Evolutionary conservation across 352 stramenopile species (phyloP), one percentile per base, ranked within the genome.

Genomic region (Globisporangium okanoganense): DNA sequence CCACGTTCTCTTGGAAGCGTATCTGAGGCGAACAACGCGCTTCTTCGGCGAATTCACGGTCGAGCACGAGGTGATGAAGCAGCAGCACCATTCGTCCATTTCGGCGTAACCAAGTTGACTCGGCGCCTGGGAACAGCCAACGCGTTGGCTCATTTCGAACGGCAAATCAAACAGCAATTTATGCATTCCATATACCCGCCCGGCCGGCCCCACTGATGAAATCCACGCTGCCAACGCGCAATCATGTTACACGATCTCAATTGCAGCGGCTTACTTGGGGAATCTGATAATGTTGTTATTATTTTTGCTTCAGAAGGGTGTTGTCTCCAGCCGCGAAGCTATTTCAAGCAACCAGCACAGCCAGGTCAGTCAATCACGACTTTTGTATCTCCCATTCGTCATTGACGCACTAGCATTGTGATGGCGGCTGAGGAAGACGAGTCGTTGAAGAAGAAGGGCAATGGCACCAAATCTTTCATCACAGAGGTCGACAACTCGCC

Each of bases 1-100:
- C 33, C 79, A 92, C 41, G 76, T 59, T 33, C 69, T 94, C 5
- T 62, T 94, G 33, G 78, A 90, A 3, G 60, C 75, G 8, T 94
- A 90, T 60, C 52, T 94, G 25, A 73, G 68, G 27, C 72, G 78
- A 33, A 70, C 79, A 22, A 88, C 80, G 9, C 76, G 70, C 6
- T 67, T 74, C 25, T 90, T 90, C 35, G 80, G 78, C 7, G 80
- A 88, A 45, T 88, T 90, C 61, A 74, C 72, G 1, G 58, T 88
- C 31, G 78, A 87, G 31, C 69, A 80, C 45, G 62, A 75, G 2
- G 53, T 87, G 3, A 73, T 78, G 60, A 69, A 76, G 45, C 67
- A 73, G 14, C 69, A 75, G 14, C 69, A 75, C 5, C 67, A 72
- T 2, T 53, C 58, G 14, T 69, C 72, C 0, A 57, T 72, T 4